These are phyloP conservation scores for Keithomyces neogunnii DNA, from an alignment of 2,329 filamentous ascomycete species.

Conservation along the genomic window DNA sequence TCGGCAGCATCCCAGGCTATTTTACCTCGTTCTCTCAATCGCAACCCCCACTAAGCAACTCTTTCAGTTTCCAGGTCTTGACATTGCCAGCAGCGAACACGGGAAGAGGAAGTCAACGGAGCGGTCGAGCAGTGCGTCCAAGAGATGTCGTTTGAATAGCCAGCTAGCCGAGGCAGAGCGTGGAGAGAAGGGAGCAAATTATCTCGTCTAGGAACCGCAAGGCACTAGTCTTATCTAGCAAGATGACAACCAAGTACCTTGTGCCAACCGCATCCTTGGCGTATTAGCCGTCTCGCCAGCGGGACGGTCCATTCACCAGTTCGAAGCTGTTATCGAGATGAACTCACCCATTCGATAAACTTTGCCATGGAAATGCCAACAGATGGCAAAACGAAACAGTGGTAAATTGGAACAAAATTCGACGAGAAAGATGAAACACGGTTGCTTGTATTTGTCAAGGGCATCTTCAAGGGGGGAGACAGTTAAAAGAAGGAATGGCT, in stretches of 20 bases:
- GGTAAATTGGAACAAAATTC: too few species aligned
- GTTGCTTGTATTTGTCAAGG: too few species aligned
- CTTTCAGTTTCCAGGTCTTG: background rate
- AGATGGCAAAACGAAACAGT: too few species aligned
- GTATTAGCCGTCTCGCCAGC: background rate
- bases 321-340: background rate
- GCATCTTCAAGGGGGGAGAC: too few species aligned
- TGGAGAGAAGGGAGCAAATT: background rate
- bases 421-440: too few species aligned
- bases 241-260: background rate
- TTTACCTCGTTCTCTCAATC: too few species aligned
- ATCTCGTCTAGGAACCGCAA: conserved; percentile 1
- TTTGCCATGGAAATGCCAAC: too few species aligned
- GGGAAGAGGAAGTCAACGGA: conserved; percentile 1
- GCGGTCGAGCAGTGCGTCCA: background rate
- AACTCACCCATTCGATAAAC: too few species aligned
- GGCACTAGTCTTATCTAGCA: conserved; percentile 1
- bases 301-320: background rate
- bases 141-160: conserved; percentile 1
- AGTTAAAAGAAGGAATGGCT: too few species aligned
- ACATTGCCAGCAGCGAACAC: background rate
- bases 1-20: too few species aligned
- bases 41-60: too few species aligned
- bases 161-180: background rate
- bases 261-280: background rate